Evolutionary conservation across 805 yeast species (phyloP).

Genomic region (Scheffersomyces spartinae): DNA sequence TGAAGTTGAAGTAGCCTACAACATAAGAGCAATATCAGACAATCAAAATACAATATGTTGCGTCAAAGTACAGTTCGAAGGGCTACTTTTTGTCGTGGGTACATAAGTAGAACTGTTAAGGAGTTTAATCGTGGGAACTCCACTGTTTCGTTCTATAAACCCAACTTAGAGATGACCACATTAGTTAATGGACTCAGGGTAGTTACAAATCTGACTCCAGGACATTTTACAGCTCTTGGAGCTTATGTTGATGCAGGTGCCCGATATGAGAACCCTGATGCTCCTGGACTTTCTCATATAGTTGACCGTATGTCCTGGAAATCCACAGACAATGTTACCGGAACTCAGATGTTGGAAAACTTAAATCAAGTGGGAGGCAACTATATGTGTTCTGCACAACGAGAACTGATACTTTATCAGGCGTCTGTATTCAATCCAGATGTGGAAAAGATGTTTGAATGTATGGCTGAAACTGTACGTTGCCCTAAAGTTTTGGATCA

Average conservation of each 20-base stretch:
- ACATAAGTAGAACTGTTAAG: no score
- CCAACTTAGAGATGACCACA: no score
- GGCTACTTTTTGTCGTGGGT: no score
- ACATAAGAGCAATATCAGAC: no score
- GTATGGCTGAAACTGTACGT: conserved; percentile 68
- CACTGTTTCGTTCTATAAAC: no score
- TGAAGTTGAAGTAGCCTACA: no score
- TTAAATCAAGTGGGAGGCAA: conserved; percentile 84
- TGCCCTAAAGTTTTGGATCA: conserved; percentile 55
- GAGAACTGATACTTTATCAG: conserved; percentile 89
- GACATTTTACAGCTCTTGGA: conserved; percentile 87
- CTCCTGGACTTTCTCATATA: conserved; percentile 71
- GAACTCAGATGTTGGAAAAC: conserved; percentile 60
- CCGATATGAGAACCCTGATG: conserved; percentile 52
- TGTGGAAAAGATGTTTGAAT: conserved; percentile 63
- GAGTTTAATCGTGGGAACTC: no score
- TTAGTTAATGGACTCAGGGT: conserved; percentile 71
- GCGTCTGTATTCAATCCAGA: conserved; percentile 88
- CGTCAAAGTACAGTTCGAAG: no score
- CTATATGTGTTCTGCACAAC: conserved; percentile 82
- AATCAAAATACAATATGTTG: no score
- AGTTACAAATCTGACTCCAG: conserved; percentile 76
- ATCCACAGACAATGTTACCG: conserved; percentile 47
- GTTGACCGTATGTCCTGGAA: conserved; percentile 80
- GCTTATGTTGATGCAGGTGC: conserved; percentile 87